These are phyloP conservation scores for Candida hungchunana DNA, from an alignment of 805 yeast species.

Conservation along the genomic window DNA sequence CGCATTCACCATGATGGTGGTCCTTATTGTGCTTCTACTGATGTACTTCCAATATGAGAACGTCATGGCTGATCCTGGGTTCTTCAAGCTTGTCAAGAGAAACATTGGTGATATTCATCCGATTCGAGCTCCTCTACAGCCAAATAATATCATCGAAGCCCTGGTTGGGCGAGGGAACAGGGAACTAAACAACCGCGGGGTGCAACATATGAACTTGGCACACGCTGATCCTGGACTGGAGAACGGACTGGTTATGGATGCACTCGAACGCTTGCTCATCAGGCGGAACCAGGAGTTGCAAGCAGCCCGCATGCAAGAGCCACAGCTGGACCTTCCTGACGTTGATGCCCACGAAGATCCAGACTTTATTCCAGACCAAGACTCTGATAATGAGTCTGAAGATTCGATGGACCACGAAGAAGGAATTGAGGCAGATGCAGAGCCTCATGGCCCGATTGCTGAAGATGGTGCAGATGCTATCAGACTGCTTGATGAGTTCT, in stretches of 20 bases:
- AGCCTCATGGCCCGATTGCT: neutral
- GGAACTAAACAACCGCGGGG: too few species aligned
- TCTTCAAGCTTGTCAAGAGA: slow-evolving; percentile 49
- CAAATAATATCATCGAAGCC: too few species aligned
- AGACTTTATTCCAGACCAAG: slow-evolving; percentile 26
- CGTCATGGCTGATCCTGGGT: slow-evolving; percentile 69
- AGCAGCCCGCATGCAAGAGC: too few species aligned
- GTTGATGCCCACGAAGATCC: slow-evolving; percentile 29
- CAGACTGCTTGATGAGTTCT: too few species aligned
- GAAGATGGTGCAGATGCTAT: too few species aligned
- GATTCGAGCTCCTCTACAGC: neutral
- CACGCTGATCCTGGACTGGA: too few species aligned
- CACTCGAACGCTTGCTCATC: too few species aligned
- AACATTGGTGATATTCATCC: slow-evolving; percentile 46
- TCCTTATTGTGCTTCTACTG: slow-evolving; percentile 43
- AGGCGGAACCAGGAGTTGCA: too few species aligned
- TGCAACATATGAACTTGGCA: too few species aligned
- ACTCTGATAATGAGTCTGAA: slow-evolving; percentile 14
- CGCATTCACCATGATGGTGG: slow-evolving; percentile 37
- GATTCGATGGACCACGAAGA: slow-evolving; percentile 18
- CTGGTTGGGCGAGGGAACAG: too few species aligned
- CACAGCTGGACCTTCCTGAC: slow-evolving; percentile 16
- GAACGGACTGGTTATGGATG: too few species aligned
- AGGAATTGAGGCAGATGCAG: slow-evolving; percentile 6
- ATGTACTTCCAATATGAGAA: slow-evolving; percentile 68